phyloP scores from a whole-genome alignment of 2,329 filamentous ascomycete genomes.

The Phaeosphaeriaceae sp. region DNA sequence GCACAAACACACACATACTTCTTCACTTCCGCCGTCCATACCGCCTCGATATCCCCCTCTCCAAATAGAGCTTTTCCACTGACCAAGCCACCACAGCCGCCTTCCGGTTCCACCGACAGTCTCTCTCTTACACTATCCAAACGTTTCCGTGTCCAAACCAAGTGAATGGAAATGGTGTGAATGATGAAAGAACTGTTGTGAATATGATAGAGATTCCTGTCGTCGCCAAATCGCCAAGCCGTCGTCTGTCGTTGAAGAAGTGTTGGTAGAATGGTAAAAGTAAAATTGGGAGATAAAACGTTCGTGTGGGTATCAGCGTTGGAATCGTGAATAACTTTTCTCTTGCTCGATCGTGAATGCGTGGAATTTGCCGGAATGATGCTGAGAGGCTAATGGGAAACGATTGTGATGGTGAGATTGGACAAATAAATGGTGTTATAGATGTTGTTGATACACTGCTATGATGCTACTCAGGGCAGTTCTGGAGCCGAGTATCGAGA shows the following conservation, averaged over 20 bases:
- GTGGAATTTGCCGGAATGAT: slow-evolving; percentile 45
- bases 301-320: slow-evolving; percentile 54
- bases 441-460: slow-evolving; percentile 13
- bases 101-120: slow-evolving; percentile 29
- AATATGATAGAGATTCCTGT: slow-evolving; percentile 15
- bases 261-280: slow-evolving; percentile 45
- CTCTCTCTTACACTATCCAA: slow-evolving; percentile 18
- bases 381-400: slow-evolving; percentile 41
- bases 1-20: slow-evolving; percentile 27
- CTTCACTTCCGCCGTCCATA: slow-evolving; percentile 10
- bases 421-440: slow-evolving; percentile 14
- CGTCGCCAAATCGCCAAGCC: slow-evolving; percentile 46
- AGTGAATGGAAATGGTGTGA: not conserved
- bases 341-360: slow-evolving; percentile 46
- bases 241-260: slow-evolving; percentile 43
- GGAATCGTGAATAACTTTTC: slow-evolving; percentile 50
- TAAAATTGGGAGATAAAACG: slow-evolving; percentile 34
- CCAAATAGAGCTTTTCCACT: slow-evolving; percentile 19
- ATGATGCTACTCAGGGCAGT: slow-evolving; percentile 26
- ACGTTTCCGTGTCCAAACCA: slow-evolving; percentile 6
- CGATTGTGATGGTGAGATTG: slow-evolving; percentile 38
- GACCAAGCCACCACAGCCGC: slow-evolving; percentile 36
- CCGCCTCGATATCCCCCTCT: slow-evolving; percentile 12
- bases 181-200: slow-evolving; percentile 1
- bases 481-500: not conserved